Conservation (phyloP, 139 green algal species). For the Trebouxia sp. region DNA sequence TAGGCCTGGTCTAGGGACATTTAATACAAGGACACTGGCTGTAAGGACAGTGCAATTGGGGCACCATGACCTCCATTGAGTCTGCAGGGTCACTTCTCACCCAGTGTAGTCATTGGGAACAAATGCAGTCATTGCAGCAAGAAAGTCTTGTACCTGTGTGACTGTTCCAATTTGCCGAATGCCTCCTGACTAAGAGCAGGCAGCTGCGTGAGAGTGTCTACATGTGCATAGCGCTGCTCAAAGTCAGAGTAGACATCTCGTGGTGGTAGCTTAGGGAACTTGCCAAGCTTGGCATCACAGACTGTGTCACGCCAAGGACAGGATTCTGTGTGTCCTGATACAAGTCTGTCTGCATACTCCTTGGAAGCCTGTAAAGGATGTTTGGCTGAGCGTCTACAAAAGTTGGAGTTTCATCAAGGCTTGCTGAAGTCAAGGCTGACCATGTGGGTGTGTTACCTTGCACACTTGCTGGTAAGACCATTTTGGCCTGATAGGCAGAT, state of each 20-base stretch:
- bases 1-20: too few relatives aligned
- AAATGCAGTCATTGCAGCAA: too few relatives aligned
- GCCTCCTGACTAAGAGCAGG: neutral
- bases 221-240: conserved; percentile 9
- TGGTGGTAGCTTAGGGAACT: conserved; percentile 4
- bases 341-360: neutral
- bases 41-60: too few relatives aligned
- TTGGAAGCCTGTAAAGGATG: neutral
- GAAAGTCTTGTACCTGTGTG: neutral
- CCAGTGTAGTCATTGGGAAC: too few relatives aligned
- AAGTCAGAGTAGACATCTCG: neutral
- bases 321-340: neutral
- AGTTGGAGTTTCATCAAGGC: neutral
- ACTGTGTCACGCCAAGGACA: conserved; percentile 18
- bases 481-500: conserved; percentile 1
- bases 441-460: too few relatives aligned
- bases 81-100: too few relatives aligned
- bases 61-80: too few relatives aligned
- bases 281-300: conserved; percentile 3
- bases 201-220: neutral
- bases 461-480: neutral
- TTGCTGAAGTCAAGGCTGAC: neutral
- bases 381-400: neutral
- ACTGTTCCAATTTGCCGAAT: neutral
- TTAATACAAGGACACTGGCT: too few relatives aligned